Base-by-base conservation (phyloP, 2,329 filamentous ascomycete genomes). In the Colletotrichum sidae region DNA sequence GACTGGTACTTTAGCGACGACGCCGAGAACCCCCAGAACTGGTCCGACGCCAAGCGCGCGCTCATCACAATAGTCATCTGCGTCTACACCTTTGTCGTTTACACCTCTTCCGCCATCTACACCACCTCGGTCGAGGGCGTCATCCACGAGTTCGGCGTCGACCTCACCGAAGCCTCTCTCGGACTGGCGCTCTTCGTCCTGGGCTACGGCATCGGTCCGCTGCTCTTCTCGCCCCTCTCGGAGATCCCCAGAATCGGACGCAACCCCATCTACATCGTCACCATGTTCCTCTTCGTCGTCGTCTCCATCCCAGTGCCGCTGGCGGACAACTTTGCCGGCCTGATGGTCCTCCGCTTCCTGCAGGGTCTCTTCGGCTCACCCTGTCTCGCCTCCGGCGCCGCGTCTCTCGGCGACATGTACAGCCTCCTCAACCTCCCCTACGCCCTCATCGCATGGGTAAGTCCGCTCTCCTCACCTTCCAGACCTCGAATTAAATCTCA, bases 281-380 rank as follows among this genome's bases (percentile, higher is more conserved):
- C 89, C 9, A 90, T 92, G 78, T 84, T 85, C 63, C 78, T 92
- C 35, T 93, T 92, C 73, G 86, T 90, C 53, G 83, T 92, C 66
- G 75, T 93, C 10, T 87, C 84, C 6, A 83, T 92, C 13, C 89
- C 90, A 0, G 86, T 89, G 0, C 87, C 88, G 0, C 74, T 92
- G 0, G 87, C 87, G 4, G 76, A 84, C 49, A 90, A 88, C 77
- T 90, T 88, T 56, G 78, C 86, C 0, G 88, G 88, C 0, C 80
- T 93, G 9, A 82, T 91, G 70, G 86, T 90, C 2, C 79, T 89
- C 3, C 83, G 89, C 1, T 90, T 90, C 75, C 75, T 91, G 4
- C 86, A 87, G 65, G 89, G 88, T 2, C 89, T 91, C 80, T 89
- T 90, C 69, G 88, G 89, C 8, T 86, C 83, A 8, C 90, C 89